Percentiles rank a stretch among this genome's conserved stretches.
These are phyloP conservation scores for Rhododendron henanense DNA, from an alignment of 148 eudicot species.

Conservation along the genomic window DNA sequence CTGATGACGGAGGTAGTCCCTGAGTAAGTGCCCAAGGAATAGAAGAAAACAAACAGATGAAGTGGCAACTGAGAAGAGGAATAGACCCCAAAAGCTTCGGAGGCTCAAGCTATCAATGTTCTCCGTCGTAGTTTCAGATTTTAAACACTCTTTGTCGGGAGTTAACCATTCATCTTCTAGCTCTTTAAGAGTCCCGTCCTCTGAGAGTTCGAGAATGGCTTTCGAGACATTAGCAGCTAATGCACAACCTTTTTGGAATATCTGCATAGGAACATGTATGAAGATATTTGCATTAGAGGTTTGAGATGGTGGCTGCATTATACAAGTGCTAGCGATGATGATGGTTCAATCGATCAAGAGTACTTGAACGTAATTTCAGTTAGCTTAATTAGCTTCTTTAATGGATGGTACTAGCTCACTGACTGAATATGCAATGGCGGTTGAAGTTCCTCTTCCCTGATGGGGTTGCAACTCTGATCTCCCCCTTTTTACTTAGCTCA, in stretches of 20 bases:
- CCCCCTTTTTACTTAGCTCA: too few relatives aligned
- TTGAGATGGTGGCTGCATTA: neutral
- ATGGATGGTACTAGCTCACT: too few relatives aligned
- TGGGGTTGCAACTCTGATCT: too few relatives aligned
- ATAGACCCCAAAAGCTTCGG: constrained; percentile 16
- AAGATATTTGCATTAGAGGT: neutral
- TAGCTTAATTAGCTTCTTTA: too few relatives aligned
- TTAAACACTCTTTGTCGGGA: neutral
- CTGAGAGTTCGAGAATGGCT: constrained; percentile 25
- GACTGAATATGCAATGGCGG: too few relatives aligned
- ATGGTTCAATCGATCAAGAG: too few relatives aligned
- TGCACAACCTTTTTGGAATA: constrained; percentile 29
- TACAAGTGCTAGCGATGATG: too few relatives aligned
- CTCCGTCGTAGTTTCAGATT: neutral
- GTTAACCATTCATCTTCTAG: constrained; percentile 16
- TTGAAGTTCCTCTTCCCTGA: too few relatives aligned
- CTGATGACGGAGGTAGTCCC: too few relatives aligned
- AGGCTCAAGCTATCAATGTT: constrained; percentile 5
- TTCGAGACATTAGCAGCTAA: constrained; percentile 24
- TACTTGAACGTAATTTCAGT: too few relatives aligned
- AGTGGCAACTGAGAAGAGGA: constrained; percentile 11
- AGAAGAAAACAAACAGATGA: neutral
- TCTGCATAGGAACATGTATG: constrained; percentile 20
- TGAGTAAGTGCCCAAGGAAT: too few relatives aligned
- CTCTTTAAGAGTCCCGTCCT: constrained; percentile 8